Percentiles rank a stretch among this genome's conserved stretches.
Evolutionary conservation across 495 filamentous ascomycete species (phyloP).

Genomic region (Penicilliopsis zonata): DNA sequence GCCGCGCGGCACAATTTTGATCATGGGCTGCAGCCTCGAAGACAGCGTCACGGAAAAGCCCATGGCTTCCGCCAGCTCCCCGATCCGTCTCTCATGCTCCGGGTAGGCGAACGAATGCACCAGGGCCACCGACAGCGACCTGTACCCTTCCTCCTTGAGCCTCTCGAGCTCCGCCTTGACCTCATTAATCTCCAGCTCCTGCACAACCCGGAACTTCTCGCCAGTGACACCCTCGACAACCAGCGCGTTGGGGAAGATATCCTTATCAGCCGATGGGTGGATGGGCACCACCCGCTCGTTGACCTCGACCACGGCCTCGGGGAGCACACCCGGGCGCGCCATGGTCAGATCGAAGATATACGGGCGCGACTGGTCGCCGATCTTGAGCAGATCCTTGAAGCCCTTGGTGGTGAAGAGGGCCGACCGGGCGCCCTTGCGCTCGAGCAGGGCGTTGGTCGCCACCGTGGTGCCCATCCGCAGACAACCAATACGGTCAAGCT

Average conservation of each 20-base stretch:
- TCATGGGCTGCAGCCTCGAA: slow-evolving; percentile 77
- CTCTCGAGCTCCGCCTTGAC: slow-evolving; percentile 30
- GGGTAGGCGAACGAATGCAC: slow-evolving; percentile 44
- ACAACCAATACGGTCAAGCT: slow-evolving; percentile 71
- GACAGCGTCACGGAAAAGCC: slow-evolving; percentile 46
- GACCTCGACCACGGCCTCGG: slow-evolving; percentile 64
- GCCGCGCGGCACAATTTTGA: slow-evolving; percentile 57
- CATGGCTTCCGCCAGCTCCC: slow-evolving; percentile 35
- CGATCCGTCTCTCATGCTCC: slow-evolving; percentile 38
- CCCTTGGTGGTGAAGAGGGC: slow-evolving; percentile 86
- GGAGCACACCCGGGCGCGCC: slow-evolving; percentile 66
- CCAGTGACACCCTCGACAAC: slow-evolving; percentile 36
- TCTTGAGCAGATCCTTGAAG: slow-evolving; percentile 83
- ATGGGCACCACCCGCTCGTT: slow-evolving; percentile 55
- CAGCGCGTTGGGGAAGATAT: slow-evolving; percentile 32
- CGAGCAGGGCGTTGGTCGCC: slow-evolving; percentile 82
- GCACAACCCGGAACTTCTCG: slow-evolving; percentile 39
- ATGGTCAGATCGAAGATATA: slow-evolving; percentile 78
- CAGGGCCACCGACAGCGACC: slow-evolving; percentile 40
- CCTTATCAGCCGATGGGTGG: slow-evolving; percentile 47
- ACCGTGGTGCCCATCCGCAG: slow-evolving; percentile 88
- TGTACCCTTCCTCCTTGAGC: slow-evolving; percentile 33
- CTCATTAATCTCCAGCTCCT: slow-evolving; percentile 22
- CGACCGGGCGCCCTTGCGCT: slow-evolving; percentile 88
- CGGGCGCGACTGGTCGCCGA: slow-evolving; percentile 74